Base-by-base conservation (phyloP, 2,329 filamentous ascomycete genomes). In the Aspergillus sp. region DNA sequence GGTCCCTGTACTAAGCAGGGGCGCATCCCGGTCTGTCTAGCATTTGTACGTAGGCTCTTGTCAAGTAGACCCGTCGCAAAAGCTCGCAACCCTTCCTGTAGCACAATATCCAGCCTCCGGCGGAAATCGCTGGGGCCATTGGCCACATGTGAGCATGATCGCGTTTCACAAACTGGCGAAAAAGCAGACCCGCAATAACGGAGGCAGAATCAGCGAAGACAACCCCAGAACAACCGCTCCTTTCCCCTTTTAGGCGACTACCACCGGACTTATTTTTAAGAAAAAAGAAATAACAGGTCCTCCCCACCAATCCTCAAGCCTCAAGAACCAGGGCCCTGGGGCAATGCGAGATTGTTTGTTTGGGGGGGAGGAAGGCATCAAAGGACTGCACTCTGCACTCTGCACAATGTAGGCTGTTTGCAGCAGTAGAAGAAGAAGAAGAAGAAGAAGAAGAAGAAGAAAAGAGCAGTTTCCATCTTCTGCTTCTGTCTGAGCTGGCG, bases 91-190 rank as follows among this genome's bases (percentile, higher is more conserved):
- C 60, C 62, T 52, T 62, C 57, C 52, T 65, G 69, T 73, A 69
- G 62, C 62, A 68, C 66, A 61, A 63, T 62, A 66, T 70, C 55
- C 65, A 68, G 63, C 64, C 60, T 62, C 64, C 62, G 57, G 53
- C 54, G 48, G 36, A 62, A 59, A 53, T 59, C 58, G 60, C 63
- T 58, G 59, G 57, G 62, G 57, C 68, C 62, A 71, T 72, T 70
- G 68, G 68, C 58, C 58, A 47, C 48, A 56, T 59, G 56, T 65
- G 64, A 64, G 64, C 61, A 67, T 65, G 59, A 63, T 64, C 58
- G 58, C 60, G 72, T 73, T 70, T 60, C 68, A 74, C 72, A 64
- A 63, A 61, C 45, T 52, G 57, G 58, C 51, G 49, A 60, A 58
- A 56, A 55, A 55, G 42, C 58, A 60, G 49, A 66, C 59, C 62